Conservation (phyloP, 2,329 filamentous ascomycete genomes). For the Cordyceps militaris region DNA sequence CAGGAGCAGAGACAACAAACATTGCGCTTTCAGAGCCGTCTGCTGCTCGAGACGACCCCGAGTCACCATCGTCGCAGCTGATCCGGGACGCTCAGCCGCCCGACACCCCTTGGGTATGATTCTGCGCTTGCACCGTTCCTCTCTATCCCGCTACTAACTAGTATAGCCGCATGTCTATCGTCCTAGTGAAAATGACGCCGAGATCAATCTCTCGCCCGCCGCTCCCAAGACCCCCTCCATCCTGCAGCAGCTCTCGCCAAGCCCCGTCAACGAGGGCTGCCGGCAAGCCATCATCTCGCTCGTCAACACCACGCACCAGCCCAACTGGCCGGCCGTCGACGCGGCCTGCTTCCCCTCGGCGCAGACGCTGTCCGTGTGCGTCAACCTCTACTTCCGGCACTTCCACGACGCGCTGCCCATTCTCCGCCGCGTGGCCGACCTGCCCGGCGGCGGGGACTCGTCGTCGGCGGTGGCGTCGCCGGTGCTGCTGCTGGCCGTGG, state of each 20-base stretch:
- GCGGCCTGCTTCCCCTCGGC: constrained; percentile 1
- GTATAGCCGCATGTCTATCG: constrained; percentile 9
- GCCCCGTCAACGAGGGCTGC: neutral
- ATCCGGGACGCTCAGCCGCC: constrained; percentile 7
- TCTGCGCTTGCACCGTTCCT: neutral
- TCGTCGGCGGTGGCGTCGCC: constrained; percentile 1
- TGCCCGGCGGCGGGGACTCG: too few species aligned
- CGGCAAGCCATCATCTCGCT: constrained; percentile 7
- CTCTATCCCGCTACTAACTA: neutral
- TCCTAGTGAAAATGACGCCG: neutral
- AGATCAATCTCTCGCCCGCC: constrained; percentile 1
- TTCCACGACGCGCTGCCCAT: constrained; percentile 7
- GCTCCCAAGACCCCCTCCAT: neutral
- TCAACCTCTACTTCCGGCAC: constrained; percentile 12
- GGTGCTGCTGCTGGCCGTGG: constrained; percentile 9
- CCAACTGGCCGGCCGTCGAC: constrained; percentile 2
- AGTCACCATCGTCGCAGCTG: neutral
- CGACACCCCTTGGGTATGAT: constrained; percentile 9
- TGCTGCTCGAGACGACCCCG: neutral
- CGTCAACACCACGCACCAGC: constrained; percentile 2
- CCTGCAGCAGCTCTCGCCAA: neutral
- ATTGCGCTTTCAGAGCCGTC: neutral
- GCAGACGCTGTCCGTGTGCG: neutral
- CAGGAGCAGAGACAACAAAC: neutral
- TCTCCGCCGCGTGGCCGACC: neutral